phyloP scores from a whole-genome alignment of 352 stramenopile genomes.

The Pythium oligandrum region DNA sequence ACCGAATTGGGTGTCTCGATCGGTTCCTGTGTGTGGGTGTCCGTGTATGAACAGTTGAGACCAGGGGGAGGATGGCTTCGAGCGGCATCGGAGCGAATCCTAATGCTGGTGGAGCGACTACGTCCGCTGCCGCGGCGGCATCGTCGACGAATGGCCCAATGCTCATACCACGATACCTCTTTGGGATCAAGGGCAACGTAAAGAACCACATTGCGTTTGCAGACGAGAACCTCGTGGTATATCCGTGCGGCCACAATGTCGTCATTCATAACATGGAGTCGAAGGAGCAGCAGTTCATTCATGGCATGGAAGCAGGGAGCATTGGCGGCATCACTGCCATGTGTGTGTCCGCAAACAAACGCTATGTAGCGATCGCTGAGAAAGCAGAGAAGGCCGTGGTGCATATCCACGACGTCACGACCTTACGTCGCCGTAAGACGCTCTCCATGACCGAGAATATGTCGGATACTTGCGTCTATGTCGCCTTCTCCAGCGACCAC shows the following conservation, averaged over 20 bases:
- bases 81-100: neutral
- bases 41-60: too few relatives aligned
- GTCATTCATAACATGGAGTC: constrained; percentile 87
- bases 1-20: neutral
- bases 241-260: constrained; percentile 86
- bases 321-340: constrained; percentile 84
- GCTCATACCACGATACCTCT: constrained; percentile 69
- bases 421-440: constrained; percentile 82
- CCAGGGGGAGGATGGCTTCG: too few relatives aligned
- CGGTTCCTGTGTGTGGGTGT: neutral
- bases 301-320: constrained; percentile 73
- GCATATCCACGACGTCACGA: constrained; percentile 89
- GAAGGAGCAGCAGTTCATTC: constrained; percentile 88
- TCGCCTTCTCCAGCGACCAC: constrained; percentile 88
- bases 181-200: constrained; percentile 77
- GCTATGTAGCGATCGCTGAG: constrained; percentile 89
- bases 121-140: neutral
- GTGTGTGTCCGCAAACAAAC: constrained; percentile 70
- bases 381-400: constrained; percentile 74
- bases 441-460: constrained; percentile 75
- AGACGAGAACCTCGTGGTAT: constrained; percentile 84
- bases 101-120: neutral
- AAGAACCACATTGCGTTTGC: constrained; percentile 83
- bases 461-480: constrained; percentile 65
- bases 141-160: constrained; percentile 12